Base-by-base conservation (phyloP, 1,284 basidiomycete genomes). In the Ganoderma leucocontextum region DNA sequence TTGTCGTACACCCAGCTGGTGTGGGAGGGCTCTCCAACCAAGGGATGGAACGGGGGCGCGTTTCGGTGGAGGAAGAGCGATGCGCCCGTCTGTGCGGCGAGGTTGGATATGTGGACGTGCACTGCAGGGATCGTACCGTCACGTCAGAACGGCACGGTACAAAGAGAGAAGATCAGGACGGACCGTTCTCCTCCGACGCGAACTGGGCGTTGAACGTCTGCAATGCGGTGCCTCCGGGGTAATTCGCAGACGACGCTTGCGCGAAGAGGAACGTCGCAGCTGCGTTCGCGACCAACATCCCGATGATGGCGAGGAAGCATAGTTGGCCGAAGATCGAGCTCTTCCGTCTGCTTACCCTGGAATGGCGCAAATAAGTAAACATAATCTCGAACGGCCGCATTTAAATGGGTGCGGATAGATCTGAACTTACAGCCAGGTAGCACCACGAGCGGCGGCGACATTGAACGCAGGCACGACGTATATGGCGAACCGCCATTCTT, bases 401-500 rank as follows among this genome's bases (percentile, higher is more conserved):
- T 29, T 29, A 29, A 29, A 29, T 29, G 1, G 29, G 29, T 29
- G 29, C n/a, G n/a, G n/a, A n/a, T n/a, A n/a, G n/a, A n/a, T n/a
- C 29, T 29, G 29, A 29, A 82, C 91, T 72, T 78, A 94, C 91
- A 95, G 76, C 79, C 83, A 87, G 9, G 80, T 78, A 0, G 88
- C 83, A 1, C 89, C 91, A 19, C 90, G 79, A 0, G 95, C 92
- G 0, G 93, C 94, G 1, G 92, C 86, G 4, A 96, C 81, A 75
- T 98, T 98, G 78, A 95, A 84, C 0, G 90, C 76, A 0, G 97
- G 96, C 0, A 98, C 86, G 13, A 90, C 86, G 76, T 99, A 99
- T 7, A 96, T 86, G 69, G 98, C 85, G 79, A 99, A 99, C 4
- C 97, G 88, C 97, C 97, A 99, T 80, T 99, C 98, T 77, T 97